Percentiles rank a stretch among this genome's conserved stretches.
These are phyloP conservation scores for Craterostigma plantagineum DNA, from an alignment of 257 asterid species.

Conservation along the genomic window DNA sequence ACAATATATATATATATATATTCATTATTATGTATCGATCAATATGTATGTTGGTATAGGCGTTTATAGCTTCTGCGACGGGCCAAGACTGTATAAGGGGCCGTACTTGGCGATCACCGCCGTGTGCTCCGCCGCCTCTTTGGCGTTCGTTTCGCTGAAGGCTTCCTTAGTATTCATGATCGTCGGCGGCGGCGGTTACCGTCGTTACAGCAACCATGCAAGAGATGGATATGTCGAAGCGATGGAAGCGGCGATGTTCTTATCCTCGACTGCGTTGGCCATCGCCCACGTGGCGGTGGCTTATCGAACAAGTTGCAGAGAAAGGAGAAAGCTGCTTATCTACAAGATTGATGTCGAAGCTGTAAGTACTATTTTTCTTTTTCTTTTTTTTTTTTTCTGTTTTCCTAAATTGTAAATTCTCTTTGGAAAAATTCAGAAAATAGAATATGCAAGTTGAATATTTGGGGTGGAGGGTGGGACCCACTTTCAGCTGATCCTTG, in stretches of 20 bases:
- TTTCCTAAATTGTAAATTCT: no score
- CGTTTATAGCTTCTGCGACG: conserved; percentile 82
- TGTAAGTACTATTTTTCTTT: conserved; percentile 22
- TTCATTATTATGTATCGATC: no score
- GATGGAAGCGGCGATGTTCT: conserved; percentile 29
- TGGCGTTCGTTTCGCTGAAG: conserved; percentile 66
- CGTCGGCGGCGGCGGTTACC: conserved; percentile 13
- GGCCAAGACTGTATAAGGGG: conserved; percentile 71
- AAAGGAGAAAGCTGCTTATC: conserved; percentile 48
- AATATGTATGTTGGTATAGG: no score
- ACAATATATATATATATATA: no score
- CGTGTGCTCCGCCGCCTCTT: conserved; percentile 55
- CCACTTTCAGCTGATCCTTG: no score
- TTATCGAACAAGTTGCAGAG: conserved; percentile 52
- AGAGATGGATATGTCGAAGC: conserved; percentile 14
- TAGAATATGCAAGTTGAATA: not conserved
- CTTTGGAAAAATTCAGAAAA: no score
- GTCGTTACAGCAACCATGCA: conserved; percentile 1
- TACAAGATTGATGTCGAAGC: conserved; percentile 68
- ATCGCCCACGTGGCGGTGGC: conserved; percentile 54
- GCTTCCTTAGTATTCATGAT: conserved; percentile 41
- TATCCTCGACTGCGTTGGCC: conserved; percentile 34
- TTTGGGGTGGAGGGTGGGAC: not conserved
- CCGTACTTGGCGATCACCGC: conserved; percentile 71
- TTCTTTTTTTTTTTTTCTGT: not conserved